Evolutionary conservation across 2,329 filamentous ascomycete genomes (phyloP).

Genomic region (Calcarisporium arbuscula): DNA sequence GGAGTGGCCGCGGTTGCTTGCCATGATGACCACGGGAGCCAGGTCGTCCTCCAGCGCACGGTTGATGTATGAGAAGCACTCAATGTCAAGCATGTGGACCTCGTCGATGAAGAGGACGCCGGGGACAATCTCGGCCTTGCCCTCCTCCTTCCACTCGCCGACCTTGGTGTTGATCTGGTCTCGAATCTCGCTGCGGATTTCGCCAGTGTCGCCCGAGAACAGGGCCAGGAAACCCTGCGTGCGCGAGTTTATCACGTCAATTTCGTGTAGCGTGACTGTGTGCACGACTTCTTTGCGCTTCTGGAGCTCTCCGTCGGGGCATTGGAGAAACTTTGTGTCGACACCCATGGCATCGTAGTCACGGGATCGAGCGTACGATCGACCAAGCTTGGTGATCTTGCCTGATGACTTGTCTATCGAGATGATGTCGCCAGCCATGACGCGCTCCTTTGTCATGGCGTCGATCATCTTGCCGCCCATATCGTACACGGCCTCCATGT

Average conservation of each 20-base stretch:
- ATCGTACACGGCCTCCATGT: conserved; percentile 99
- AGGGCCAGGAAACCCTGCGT: conserved; percentile 97
- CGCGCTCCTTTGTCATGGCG: conserved; percentile 97
- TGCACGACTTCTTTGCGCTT: conserved; percentile 96
- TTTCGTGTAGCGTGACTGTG: conserved; percentile 94
- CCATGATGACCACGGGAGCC: conserved; percentile 98
- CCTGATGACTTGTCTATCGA: conserved; percentile 98
- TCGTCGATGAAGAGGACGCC: conserved; percentile 98
- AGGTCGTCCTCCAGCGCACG: conserved; percentile 91
- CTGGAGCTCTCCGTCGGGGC: conserved; percentile 93
- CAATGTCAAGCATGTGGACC: conserved; percentile 99
- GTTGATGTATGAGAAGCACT: conserved; percentile 99
- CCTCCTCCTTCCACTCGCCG: conserved; percentile 98
- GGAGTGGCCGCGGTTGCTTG: conserved; percentile 88
- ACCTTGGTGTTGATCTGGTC: conserved; percentile 99
- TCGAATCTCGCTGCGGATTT: conserved; percentile 93
- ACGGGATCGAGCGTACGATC: conserved; percentile 87
- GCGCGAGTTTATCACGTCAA: conserved; percentile 97
- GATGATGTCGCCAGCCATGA: conserved; percentile 97
- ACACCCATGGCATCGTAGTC: conserved; percentile 99
- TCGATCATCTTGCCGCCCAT: conserved; percentile 99
- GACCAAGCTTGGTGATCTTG: conserved; percentile 94
- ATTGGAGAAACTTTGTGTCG: conserved; percentile 96
- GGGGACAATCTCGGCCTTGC: conserved; percentile 96
- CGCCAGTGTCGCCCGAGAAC: conserved; percentile 95